Conservation (phyloP, 495 filamentous ascomycete genomes). For the Tetracladium marchalianum region DNA sequence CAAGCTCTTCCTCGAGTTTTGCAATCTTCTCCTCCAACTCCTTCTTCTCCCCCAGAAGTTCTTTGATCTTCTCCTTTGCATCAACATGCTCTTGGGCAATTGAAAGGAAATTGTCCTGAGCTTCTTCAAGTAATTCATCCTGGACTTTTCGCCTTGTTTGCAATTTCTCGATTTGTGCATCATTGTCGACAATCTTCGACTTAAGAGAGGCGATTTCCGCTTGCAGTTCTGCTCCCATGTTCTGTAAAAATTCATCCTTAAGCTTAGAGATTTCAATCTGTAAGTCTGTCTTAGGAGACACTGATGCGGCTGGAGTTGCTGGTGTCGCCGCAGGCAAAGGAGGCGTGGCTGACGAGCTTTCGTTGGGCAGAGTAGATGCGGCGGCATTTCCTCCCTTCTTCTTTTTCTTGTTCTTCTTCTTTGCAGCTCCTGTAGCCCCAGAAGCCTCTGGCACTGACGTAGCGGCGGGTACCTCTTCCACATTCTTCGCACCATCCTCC, state of each 20-base stretch:
- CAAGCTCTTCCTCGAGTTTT: conserved; percentile 54
- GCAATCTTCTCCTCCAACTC: conserved; percentile 52
- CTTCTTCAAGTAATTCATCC: conserved; percentile 66
- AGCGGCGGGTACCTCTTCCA: background rate
- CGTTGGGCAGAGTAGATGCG: conserved; percentile 9
- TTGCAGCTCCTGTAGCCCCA: conserved; percentile 27
- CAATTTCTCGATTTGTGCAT: conserved; percentile 42
- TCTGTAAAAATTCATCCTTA: conserved; percentile 9
- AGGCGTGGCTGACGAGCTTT: conserved; percentile 10
- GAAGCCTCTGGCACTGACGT: background rate
- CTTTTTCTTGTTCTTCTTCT: conserved; percentile 86
- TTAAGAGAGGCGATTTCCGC: conserved; percentile 23
- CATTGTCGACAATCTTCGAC: conserved; percentile 28
- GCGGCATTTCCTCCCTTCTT: conserved; percentile 57
- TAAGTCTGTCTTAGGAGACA: background rate
- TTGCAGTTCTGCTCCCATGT: conserved; percentile 5
- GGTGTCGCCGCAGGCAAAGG: background rate
- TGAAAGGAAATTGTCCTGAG: conserved; percentile 66
- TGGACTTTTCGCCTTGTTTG: conserved; percentile 60
- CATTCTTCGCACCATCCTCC: conserved; percentile 2
- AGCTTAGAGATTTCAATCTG: conserved; percentile 11
- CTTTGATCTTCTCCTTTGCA: conserved; percentile 69
- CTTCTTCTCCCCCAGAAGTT: conserved; percentile 48
- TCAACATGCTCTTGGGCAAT: conserved; percentile 75
- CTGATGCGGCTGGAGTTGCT: background rate